Percentiles rank a stretch among this genome's conserved stretches.
Conservation (phyloP, 192 early-diverging fungal genomes). For the Backusella morwellensis region DNA sequence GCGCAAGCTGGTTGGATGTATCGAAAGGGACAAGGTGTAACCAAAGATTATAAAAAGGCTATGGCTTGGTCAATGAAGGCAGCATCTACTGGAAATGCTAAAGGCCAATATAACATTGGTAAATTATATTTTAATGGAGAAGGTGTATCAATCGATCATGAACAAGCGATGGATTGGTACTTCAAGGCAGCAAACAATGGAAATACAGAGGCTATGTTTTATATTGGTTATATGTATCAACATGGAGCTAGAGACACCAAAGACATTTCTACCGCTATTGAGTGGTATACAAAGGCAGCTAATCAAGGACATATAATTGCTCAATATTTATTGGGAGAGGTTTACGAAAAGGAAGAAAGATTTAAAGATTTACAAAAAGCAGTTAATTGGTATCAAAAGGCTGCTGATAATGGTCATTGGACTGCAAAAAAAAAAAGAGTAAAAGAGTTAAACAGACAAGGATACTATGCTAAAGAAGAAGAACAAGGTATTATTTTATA, state of each 20-base stretch:
- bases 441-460: no score
- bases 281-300: neutral
- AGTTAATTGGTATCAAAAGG: neutral
- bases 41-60: no score
- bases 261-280: neutral
- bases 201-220: neutral
- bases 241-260: neutral
- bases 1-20: no score
- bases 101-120: neutral
- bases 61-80: no score
- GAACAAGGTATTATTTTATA: neutral
- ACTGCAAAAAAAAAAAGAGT: no score
- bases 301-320: neutral
- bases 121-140: neutral
- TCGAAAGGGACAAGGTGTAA: no score
- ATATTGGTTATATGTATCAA: neutral
- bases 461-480: neutral
- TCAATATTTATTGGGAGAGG: neutral
- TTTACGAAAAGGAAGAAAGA: no score
- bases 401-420: neutral
- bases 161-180: neutral
- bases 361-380: no score
- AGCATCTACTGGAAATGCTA: no score
- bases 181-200: neutral
- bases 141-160: neutral